Evolutionary conservation across 257 asterid genomes (phyloP), one percentile per base, ranked within the genome.

Genomic region (Coffea eugenioides): DNA sequence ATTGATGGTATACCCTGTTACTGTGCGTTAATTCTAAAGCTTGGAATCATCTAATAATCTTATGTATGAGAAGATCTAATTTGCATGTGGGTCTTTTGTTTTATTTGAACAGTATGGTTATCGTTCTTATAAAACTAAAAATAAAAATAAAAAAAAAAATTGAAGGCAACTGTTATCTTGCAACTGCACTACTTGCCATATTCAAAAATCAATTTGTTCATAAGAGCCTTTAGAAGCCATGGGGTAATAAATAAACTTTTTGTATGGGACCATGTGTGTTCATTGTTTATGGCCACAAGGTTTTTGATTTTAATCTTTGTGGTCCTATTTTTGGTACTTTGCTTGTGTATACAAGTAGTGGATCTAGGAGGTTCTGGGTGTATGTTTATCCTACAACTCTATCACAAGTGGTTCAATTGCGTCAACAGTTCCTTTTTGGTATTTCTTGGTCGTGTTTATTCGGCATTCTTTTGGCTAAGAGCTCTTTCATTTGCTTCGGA

Each of bases 1-100:
- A 95, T 95, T 73, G 97, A 95, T 83, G 99, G 98, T 95, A 90
- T 81, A 62, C 49, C 49, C 10, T 21, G 15, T 10, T 3, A 21
- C 23, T 10, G 6, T 14, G 0, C 16, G 5, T 54, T 20, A 18
- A 1, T 20, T 21, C 6, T 18, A 57, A 1, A 20, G 31, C 56
- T 48, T 43, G 20, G 46, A 18, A 41, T 15, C 31, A 46, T 15
- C 51, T 43, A 43, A 74, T 54, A 48, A 31, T 27, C 66, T 9
- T 70, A 41, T 25, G 34, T 15, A n/a, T 56, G 10, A 16, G 54
- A 69, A 21, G 31, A 15, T 3, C 21, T 67, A 27, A 11, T 3
- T 25, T 18, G 70, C 61, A 59, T 54, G 46, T n/a, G 57, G 43
- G 20, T 10, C n/a, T 70, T 51, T 45, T 0, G 5, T 71, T 46